Conservation (phyloP, 2,329 filamentous ascomycete species). For the Sphaerulina vaccinii region DNA sequence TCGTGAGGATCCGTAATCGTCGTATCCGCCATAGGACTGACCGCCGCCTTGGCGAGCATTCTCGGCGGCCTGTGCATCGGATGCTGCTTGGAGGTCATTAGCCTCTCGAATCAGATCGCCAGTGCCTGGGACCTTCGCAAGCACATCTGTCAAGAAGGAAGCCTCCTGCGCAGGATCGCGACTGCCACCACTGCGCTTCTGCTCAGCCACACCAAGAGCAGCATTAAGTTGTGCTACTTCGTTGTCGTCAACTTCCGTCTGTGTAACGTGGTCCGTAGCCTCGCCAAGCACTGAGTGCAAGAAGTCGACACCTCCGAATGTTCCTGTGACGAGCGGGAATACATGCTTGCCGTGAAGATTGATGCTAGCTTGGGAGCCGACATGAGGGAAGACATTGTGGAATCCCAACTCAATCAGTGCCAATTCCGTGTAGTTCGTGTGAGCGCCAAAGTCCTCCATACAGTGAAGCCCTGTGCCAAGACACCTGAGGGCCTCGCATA, state of each 20-base stretch:
- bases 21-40: conserved; percentile 24
- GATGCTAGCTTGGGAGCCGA: conserved; percentile 48
- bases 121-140: conserved; percentile 70
- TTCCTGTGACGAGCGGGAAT: conserved; percentile 55
- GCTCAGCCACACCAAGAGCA: conserved; percentile 43
- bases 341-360: conserved; percentile 49
- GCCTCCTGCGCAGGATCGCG: conserved; percentile 37
- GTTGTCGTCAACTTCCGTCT: conserved; percentile 49
- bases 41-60: conserved; percentile 23
- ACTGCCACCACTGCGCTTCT: conserved; percentile 33
- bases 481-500: conserved; percentile 51
- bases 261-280: conserved; percentile 50
- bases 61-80: conserved; percentile 39
- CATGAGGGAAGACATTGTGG: conserved; percentile 53
- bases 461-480: conserved; percentile 55
- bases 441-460: conserved; percentile 55
- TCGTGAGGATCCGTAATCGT: conserved; percentile 23
- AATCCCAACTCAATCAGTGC: conserved; percentile 53
- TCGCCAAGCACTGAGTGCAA: conserved; percentile 53
- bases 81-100: conserved; percentile 45
- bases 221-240: conserved; percentile 50
- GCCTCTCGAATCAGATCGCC: conserved; percentile 49
- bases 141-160: conserved; percentile 62
- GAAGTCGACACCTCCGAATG: conserved; percentile 53
- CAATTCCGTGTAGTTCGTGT: conserved; percentile 57